A percentile compares a stretch with the other conserved stretches of the same genome.
Evolutionary conservation across 1,284 basidiomycete genomes (phyloP).

Genomic region (Leccinum cinnamomeum): DNA sequence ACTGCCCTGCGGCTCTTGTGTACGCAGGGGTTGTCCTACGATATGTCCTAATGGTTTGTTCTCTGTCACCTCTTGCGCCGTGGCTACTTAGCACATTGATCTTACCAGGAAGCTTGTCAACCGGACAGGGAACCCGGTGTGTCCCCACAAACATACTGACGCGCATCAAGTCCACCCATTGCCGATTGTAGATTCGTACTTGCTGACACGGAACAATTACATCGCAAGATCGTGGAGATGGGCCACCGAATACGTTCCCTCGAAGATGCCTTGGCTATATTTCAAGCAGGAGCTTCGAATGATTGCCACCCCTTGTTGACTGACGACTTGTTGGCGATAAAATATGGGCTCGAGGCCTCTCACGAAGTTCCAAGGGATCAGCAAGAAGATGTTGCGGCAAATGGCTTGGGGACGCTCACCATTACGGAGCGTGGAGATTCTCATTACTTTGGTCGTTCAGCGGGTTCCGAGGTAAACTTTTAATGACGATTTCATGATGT

Average conservation of each 20-base stretch:
- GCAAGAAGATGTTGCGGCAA: constrained; percentile 36
- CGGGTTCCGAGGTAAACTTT: constrained; percentile 48
- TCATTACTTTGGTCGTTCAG: constrained; percentile 70
- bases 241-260: constrained; percentile 70
- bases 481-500: background rate
- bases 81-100: constrained; percentile 1
- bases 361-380: constrained; percentile 29
- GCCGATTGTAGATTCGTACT: constrained; percentile 54
- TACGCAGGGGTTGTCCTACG: constrained; percentile 44
- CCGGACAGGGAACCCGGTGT: constrained; percentile 59
- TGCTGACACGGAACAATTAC: constrained; percentile 68
- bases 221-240: constrained; percentile 70
- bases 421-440: constrained; percentile 61
- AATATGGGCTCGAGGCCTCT: constrained; percentile 50
- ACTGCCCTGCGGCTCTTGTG: constrained; percentile 52
- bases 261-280: constrained; percentile 65
- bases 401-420: constrained; percentile 59
- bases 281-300: constrained; percentile 58
- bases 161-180: background rate
- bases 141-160: constrained; percentile 9
- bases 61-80: background rate
- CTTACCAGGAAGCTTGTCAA: constrained; percentile 45
- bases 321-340: constrained; percentile 60
- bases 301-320: constrained; percentile 64
- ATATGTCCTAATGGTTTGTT: constrained; percentile 51